Evolutionary conservation across 2,329 filamentous ascomycete species (phyloP), one percentile per base, ranked within the genome.

Genomic region (Cercospora sesami): DNA sequence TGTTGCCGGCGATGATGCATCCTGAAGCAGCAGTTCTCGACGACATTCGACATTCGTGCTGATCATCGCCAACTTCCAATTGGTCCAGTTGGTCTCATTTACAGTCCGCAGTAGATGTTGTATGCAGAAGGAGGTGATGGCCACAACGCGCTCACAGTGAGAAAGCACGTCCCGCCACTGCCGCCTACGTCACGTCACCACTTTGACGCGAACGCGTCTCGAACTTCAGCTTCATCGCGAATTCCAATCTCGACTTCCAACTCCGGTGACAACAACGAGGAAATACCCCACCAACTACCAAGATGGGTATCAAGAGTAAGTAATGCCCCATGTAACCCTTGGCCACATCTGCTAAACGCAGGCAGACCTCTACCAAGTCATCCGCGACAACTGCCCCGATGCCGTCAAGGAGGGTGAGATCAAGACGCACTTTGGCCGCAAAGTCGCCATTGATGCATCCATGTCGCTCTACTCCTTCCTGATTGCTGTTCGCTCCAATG

Each of bases 401-500:
- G 91, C 95, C 36, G 88, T 97, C 85, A 98, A 97, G 81, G 91
- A 93, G 78, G 93, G 95, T 69, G 95, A 99, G 78, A 99, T 99
- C 85, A 99, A 99, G 83, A 94, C 94, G 75, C 95, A 99, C 73
- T 99, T 99, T 79, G 95, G 95, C 72, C 92, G 95, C 79, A 99
- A 99, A 83, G 94, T 99, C 69, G 77, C 71, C 71, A 71, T 73
- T 64, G 76, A 77, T 74, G 71, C 57, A 57, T 99, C 95, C 59
- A 99, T 99, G 95, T 96, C 92, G 82, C 94, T 99, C 77, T 99
- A 99, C 86, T 96, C 92, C 81, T 99, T 99, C 84, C 88, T 99
- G 69, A 95, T 99, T 79, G 95, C 95, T 60, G 95, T 99, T 65
- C 93, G 95, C 74, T 97, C 94, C 76, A 93, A 97, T 75, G 95